Evolutionary conservation across 2,329 filamentous ascomycete species (phyloP).

Genomic region (Pseudocercospora cruenta): DNA sequence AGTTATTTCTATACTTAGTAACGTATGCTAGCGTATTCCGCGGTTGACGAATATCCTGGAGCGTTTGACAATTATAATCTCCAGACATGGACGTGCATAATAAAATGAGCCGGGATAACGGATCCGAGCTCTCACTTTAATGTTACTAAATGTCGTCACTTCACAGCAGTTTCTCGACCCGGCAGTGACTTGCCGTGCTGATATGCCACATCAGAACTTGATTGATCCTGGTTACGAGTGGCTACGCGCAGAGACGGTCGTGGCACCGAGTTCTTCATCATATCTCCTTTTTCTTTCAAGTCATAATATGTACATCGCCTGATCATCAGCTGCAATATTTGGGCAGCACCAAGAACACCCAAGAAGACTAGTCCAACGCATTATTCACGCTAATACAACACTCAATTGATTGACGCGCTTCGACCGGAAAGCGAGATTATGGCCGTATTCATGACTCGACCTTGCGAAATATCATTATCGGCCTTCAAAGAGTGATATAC

Average conservation of each 20-base stretch:
- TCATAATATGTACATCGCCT: background rate
- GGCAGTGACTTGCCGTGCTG: background rate
- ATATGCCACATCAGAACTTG: constrained; percentile 3
- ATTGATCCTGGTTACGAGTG: constrained; percentile 4
- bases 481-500: constrained; percentile 25
- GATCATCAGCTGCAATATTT: background rate
- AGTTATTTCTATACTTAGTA: too few species aligned
- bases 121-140: background rate
- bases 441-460: constrained; percentile 7
- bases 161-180: background rate
- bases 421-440: constrained; percentile 6
- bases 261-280: too few species aligned
- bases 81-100: background rate
- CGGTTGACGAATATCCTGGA: too few species aligned
- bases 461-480: constrained; percentile 5
- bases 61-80: too few species aligned
- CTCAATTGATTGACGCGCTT: background rate
- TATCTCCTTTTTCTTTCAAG: background rate
- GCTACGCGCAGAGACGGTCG: background rate
- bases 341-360: background rate
- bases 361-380: background rate
- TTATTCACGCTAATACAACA: background rate
- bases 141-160: background rate
- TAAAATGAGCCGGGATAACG: background rate
- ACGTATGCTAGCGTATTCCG: too few species aligned